Percentiles rank a stretch among this genome's conserved stretches.
Conservation (phyloP, 495 filamentous ascomycete species). For the Aspergillus asperescens region DNA sequence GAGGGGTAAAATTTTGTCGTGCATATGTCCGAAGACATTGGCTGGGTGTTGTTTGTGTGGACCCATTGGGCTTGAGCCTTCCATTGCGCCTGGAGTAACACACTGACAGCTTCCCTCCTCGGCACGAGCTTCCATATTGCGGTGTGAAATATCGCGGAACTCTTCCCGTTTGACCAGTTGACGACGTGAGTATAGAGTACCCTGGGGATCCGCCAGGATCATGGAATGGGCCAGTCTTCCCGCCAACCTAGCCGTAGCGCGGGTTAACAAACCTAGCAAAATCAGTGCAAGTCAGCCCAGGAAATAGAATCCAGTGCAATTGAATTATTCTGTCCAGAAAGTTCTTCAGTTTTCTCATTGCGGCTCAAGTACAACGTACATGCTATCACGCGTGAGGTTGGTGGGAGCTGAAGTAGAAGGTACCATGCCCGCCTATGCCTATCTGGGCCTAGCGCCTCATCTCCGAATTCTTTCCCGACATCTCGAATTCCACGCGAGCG, state of each 20-base stretch:
- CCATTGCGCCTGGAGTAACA: conserved; percentile 7
- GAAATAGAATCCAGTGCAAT: too few relatives aligned
- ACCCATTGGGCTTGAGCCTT: background rate
- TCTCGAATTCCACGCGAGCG: conserved; percentile 17
- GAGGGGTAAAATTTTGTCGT: background rate
- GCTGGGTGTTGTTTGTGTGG: conserved; percentile 1
- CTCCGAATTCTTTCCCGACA: conserved; percentile 27
- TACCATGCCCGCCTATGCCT: conserved; percentile 10
- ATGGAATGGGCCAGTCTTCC: conserved; percentile 1
- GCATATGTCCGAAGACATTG: background rate
- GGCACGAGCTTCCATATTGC: conserved; percentile 4
- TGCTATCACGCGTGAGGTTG: background rate
- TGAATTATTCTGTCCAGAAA: background rate
- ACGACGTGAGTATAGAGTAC: background rate
- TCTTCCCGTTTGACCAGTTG: background rate
- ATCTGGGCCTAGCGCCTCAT: conserved; percentile 18
- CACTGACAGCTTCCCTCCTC: background rate
- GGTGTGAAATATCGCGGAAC: conserved; percentile 7
- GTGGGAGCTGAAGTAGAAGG: conserved; percentile 5
- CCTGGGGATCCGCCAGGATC: background rate
- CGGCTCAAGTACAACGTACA: conserved; percentile 9
- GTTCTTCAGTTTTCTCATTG: background rate
- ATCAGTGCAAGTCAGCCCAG: background rate
- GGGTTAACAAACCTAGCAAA: background rate
- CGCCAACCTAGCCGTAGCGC: background rate